phyloP scores from a whole-genome alignment of 805 yeast genomes.

The Schwanniomyces vanrijiae region DNA sequence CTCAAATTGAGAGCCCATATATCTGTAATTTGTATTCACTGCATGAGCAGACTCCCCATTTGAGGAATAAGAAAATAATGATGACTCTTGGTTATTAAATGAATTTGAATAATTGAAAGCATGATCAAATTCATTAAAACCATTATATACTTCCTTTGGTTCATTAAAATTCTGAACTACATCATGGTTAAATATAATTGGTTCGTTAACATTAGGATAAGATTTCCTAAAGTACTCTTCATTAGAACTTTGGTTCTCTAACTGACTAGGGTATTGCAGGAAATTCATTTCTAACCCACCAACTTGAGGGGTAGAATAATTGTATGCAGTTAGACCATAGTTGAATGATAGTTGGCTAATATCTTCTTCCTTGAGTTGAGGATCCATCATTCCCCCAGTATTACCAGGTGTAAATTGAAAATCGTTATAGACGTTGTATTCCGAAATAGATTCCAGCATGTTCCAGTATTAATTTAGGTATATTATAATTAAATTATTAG shows the following conservation, averaged over 20 bases:
- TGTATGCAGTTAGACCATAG: background rate
- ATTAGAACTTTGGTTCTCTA: background rate
- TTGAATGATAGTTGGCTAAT: background rate
- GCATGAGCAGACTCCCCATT: background rate
- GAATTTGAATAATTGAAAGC: background rate
- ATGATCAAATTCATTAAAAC: background rate
- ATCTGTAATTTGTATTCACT: background rate
- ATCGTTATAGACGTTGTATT: background rate
- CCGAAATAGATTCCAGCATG: background rate
- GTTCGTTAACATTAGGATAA: background rate
- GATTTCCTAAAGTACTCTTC: background rate
- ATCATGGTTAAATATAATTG: background rate
- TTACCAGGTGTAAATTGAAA: background rate
- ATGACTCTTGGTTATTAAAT: conserved; percentile 3
- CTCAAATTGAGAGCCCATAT: background rate
- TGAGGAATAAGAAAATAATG: conserved; percentile 5
- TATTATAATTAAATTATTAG: background rate
- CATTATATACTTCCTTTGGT: background rate
- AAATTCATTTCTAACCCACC: background rate
- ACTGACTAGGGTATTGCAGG: background rate
- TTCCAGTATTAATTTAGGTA: background rate
- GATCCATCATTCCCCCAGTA: background rate
- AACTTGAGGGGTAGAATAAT: background rate
- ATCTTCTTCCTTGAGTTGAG: background rate
- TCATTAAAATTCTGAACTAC: background rate